Evolutionary conservation across 75 land plant genomes (phyloP).

Genomic region (Cunninghamia lanceolata): DNA sequence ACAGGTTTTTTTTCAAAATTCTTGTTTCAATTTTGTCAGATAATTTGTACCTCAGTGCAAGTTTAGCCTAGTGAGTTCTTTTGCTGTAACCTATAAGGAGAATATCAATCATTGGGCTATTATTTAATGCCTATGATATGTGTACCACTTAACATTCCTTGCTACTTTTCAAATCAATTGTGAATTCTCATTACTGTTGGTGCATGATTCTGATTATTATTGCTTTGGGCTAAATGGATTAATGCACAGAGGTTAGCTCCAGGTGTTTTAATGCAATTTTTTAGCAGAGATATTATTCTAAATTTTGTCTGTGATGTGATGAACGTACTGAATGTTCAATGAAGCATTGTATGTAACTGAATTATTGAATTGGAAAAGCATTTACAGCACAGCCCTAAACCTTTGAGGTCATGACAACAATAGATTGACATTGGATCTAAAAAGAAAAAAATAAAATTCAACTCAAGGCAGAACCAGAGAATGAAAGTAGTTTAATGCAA

Average conservation of each 20-base stretch:
- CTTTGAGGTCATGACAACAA: background rate
- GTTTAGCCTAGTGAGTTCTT: background rate
- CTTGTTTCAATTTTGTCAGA: background rate
- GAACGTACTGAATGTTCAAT: background rate
- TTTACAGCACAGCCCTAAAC: background rate
- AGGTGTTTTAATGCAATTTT: background rate
- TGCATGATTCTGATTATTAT: background rate
- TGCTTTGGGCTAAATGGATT: background rate
- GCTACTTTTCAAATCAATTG: background rate
- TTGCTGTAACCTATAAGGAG: background rate
- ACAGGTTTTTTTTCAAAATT: constrained; percentile 52
- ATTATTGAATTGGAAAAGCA: background rate
- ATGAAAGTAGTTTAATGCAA: background rate
- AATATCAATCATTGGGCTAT: background rate
- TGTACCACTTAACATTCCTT: background rate
- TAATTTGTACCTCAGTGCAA: background rate
- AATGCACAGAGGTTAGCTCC: background rate
- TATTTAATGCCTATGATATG: background rate
- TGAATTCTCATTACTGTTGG: background rate
- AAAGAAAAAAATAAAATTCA: background rate
- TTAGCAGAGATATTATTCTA: background rate
- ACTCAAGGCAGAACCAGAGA: background rate
- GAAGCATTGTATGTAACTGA: background rate
- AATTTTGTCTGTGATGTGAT: background rate
- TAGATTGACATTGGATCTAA: background rate